Evolutionary conservation across 2,329 filamentous ascomycete species (phyloP), one percentile per base, ranked within the genome.

Genomic region (Ciborinia camelliae): DNA sequence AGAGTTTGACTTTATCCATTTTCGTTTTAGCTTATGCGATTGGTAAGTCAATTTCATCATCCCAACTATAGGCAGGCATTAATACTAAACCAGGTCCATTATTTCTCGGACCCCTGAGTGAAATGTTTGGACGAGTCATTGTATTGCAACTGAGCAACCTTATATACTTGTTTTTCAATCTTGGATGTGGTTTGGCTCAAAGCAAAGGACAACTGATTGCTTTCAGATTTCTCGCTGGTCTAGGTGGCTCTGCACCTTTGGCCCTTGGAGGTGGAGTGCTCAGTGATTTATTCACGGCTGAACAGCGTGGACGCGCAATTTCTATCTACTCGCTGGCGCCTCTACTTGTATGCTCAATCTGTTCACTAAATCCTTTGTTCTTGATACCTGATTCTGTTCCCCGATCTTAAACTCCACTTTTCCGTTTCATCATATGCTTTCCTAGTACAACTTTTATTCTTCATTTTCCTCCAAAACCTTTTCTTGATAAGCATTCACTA

Each of bases 61-160:
- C 12, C 20, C 30, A 37, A 18, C 9, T 41, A 9, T 32, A 37
- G 23, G 10, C 39, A 57, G 26, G 26, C 18, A 30, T 23, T 63
- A 18, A 63, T 30, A 50, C 20, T 67, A 79, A 79, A 28, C 77
- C 78, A 32, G 80, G 80, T 0, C 80, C 80, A 0, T 64, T 74
- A 1, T 65, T 90, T 4, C 90, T 87, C 83, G 88, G 88, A 1
- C 87, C 87, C 0, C 74, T 82, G 6, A 81, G 81, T 0, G 82
- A 84, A 66, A 73, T 83, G 0, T 83, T 80, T 60, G 82, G 82
- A 0, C 71, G 82, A 2, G 70, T 76, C 47, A 70, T 71, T 0
- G 71, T 84, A 15, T 68, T 82, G 2, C 80, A 82, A 64, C 59
- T 69, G 0, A 78, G 78, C 4, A 84, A 81, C 65, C 48, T 82